These are phyloP conservation scores for Mycena rosella DNA, from an alignment of 768 basidiomycete genomes.

Conservation along the genomic window DNA sequence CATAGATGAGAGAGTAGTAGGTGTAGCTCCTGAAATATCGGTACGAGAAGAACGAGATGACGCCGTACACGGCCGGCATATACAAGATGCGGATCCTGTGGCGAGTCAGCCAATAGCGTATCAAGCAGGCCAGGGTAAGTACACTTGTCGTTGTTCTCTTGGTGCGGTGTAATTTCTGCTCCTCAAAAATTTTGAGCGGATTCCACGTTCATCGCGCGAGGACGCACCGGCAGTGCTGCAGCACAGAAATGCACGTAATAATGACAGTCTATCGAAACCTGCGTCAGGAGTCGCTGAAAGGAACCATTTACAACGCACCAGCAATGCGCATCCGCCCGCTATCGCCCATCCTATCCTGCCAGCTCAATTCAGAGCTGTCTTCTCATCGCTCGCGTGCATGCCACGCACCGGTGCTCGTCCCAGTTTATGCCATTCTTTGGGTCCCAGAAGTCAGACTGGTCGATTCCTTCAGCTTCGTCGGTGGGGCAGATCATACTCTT, in stretches of 20 bases:
- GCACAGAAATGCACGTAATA: constrained; percentile 28
- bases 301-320: constrained; percentile 51
- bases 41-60: constrained; percentile 90
- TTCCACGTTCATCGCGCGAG: neutral
- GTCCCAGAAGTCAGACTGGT: constrained; percentile 77
- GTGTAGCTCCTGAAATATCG: constrained; percentile 85
- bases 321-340: constrained; percentile 68
- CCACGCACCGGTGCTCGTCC: constrained; percentile 49
- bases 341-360: constrained; percentile 83
- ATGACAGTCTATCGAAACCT: constrained; percentile 17
- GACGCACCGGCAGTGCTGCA: constrained; percentile 17
- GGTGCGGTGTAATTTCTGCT: constrained; percentile 78
- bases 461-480: constrained; percentile 61
- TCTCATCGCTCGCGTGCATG: neutral
- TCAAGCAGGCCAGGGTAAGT: constrained; percentile 37
- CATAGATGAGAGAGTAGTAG: constrained; percentile 61
- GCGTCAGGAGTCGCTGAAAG: neutral
- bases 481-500: constrained; percentile 56
- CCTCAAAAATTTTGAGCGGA: neutral
- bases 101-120: constrained; percentile 16
- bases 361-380: constrained; percentile 19
- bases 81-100: constrained; percentile 80
- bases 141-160: constrained; percentile 87
- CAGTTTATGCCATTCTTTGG: constrained; percentile 61
- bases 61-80: constrained; percentile 86